These are phyloP conservation scores for Fusarium transvaalense DNA, from an alignment of 2,329 filamentous ascomycete genomes.

Conservation along the genomic window DNA sequence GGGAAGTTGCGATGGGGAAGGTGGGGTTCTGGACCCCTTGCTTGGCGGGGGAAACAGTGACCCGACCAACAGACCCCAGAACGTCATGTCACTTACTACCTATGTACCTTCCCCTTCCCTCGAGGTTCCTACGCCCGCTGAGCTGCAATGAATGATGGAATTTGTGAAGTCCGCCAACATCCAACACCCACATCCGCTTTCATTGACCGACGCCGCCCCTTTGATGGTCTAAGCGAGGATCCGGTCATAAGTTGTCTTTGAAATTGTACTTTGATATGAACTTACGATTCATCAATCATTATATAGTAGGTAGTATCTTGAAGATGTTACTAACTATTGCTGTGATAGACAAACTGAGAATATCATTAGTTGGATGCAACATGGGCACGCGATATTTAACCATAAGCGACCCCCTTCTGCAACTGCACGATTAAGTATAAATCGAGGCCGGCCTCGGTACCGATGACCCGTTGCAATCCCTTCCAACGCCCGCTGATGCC, in stretches of 20 bases:
- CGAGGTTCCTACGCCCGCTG: constrained; percentile 41
- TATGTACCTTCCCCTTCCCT: background rate
- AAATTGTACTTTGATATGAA: background rate
- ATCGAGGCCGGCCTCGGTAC: constrained; percentile 21
- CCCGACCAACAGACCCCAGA: constrained; percentile 4
- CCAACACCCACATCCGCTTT: constrained; percentile 9
- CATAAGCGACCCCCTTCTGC: constrained; percentile 15
- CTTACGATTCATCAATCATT: background rate
- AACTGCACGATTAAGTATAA: constrained; percentile 23
- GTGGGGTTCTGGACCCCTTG: constrained; percentile 30
- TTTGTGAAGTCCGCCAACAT: constrained; percentile 1
- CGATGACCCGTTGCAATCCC: constrained; percentile 23
- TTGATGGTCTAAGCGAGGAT: constrained; percentile 10
- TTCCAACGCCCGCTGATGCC: constrained; percentile 36
- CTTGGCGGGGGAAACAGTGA: constrained; percentile 24
- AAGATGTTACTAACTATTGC: background rate
- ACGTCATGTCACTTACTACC: constrained; percentile 36
- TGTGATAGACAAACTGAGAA: background rate
- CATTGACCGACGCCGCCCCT: constrained; percentile 33
- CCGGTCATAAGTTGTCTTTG: background rate
- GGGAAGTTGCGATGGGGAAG: constrained; percentile 6
- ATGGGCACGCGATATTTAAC: constrained; percentile 40
- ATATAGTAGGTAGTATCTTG: background rate
- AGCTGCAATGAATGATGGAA: constrained; percentile 33
- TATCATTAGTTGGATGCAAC: constrained; percentile 18